These are phyloP conservation scores for Suhomyces prunicola DNA, from an alignment of 805 yeast genomes.

Conservation along the genomic window DNA sequence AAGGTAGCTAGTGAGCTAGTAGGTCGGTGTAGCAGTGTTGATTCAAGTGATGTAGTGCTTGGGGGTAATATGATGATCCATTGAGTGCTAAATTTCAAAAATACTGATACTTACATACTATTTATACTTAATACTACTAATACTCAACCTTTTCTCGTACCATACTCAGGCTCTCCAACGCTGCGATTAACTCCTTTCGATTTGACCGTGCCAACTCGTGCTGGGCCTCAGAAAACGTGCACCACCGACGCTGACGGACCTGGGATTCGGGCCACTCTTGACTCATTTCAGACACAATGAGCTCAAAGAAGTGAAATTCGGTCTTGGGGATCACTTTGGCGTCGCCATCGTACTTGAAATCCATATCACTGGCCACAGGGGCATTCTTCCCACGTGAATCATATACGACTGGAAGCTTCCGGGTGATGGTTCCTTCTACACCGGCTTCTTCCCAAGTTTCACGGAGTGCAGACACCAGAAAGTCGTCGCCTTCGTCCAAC, in stretches of 20 bases:
- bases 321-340: constrained; percentile 58
- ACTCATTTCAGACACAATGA: constrained; percentile 55
- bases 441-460: constrained; percentile 99
- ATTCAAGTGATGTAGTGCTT: too few relatives aligned
- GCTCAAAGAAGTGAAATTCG: constrained; percentile 87
- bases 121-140: not conserved
- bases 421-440: constrained; percentile 59
- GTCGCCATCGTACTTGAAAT: constrained; percentile 26
- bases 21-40: too few relatives aligned
- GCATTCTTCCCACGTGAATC: constrained; percentile 49
- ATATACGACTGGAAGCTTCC: constrained; percentile 59
- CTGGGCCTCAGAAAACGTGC: constrained; percentile 62
- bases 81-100: too few relatives aligned
- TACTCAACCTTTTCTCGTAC: constrained; percentile 26
- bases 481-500: constrained; percentile 62
- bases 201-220: constrained; percentile 54
- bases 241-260: constrained; percentile 71
- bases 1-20: too few relatives aligned
- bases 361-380: constrained; percentile 24
- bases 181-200: constrained; percentile 65
- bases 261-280: constrained; percentile 73
- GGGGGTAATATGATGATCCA: too few relatives aligned
- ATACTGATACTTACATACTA: not conserved
- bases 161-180: constrained; percentile 56
- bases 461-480: constrained; percentile 58